Evolutionary conservation across 371 early-diverging fungal species (phyloP), one percentile per base, ranked within the genome.

Genomic region (Mucor velutinosus): DNA sequence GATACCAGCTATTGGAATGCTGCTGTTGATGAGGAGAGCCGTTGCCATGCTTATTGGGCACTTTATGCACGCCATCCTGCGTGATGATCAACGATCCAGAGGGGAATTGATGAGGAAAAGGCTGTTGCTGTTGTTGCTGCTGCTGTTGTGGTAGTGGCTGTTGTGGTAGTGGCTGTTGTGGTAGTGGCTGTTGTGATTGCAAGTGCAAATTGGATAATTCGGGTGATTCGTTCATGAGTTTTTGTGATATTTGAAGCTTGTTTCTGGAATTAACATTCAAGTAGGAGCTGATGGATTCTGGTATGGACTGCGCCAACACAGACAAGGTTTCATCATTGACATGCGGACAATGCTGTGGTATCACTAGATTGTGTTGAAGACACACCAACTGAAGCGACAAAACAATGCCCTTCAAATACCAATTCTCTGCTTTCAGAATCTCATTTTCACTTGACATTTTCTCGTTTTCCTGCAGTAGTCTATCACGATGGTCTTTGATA

Each of bases 381-480:
- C 76, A 76, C 7, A 79, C 78, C 49, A 75, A 72, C 49, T 87
- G 85, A 32, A 86, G 72, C 12, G 79, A 79, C 23, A 83, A 64
- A 19, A 81, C 74, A 23, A 82, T 70, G 17, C 83, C 81, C 56
- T 81, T 83, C 29, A 83, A 66, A 60, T 85, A 86, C 69, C 76
- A 80, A 58, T 85, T 89, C 53, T 92, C 92, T 29, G 78, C 67
- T 60, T 82, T 75, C 17, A 85, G 80, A 21, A 79, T 59, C 25
- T 88, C 87, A 62, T 23, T 76, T 64, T 59, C 63, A 66, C 43
- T 80, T 75, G 56, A 85, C 72, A 60, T 80, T 32, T 78, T 75
- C 57, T 88, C 88, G 45, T 81, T 69, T 4, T 63, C 63, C 8
- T 72, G 62, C 45, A 78, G 65, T 25, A 82, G 67, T 59, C 74